Evolutionary conservation across 169 alveolate species (phyloP).

Genomic region (Theileria equi): DNA sequence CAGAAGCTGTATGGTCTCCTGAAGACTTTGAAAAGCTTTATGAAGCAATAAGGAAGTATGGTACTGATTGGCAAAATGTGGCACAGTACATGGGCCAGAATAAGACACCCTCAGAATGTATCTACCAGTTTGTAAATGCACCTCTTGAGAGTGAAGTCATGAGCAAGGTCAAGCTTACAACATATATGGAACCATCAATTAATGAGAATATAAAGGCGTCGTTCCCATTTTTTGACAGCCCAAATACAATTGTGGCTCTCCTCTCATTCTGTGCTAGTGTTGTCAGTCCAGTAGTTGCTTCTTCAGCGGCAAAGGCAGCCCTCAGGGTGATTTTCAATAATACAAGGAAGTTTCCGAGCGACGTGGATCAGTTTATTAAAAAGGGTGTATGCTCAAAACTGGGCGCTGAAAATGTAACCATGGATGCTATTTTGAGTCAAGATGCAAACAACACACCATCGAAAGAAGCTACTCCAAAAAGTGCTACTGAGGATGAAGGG

Average conservation of each 20-base stretch:
- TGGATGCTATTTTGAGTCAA: too few relatives aligned
- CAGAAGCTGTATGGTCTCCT: conserved; percentile 17
- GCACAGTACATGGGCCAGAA: conserved; percentile 57
- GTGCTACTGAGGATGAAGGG: too few relatives aligned
- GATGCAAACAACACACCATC: too few relatives aligned
- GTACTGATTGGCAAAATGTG: conserved; percentile 66
- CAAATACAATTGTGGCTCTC: conserved; percentile 34
- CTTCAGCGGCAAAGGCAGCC: conserved; percentile 46
- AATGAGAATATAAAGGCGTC: not conserved
- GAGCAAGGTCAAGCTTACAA: conserved; percentile 1
- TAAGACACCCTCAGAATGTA: conserved; percentile 64
- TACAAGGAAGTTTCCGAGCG: not conserved
- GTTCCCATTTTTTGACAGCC: conserved; percentile 31
- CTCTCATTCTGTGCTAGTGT: conserved; percentile 34
- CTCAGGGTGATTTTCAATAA: conserved; percentile 9
- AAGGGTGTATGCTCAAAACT: too few relatives aligned
- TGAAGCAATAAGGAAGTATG: conserved; percentile 57
- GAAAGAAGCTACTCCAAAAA: too few relatives aligned
- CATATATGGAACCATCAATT: not conserved
- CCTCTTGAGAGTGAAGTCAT: conserved; percentile 60
- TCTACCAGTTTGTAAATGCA: conserved; percentile 56
- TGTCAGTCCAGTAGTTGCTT: conserved; percentile 49
- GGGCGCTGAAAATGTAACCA: too few relatives aligned
- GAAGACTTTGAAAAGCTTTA: conserved; percentile 19
- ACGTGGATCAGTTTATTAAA: too few relatives aligned